phyloP scores from a whole-genome alignment of 495 filamentous ascomycete genomes.

The Parathielavia appendiculata region DNA sequence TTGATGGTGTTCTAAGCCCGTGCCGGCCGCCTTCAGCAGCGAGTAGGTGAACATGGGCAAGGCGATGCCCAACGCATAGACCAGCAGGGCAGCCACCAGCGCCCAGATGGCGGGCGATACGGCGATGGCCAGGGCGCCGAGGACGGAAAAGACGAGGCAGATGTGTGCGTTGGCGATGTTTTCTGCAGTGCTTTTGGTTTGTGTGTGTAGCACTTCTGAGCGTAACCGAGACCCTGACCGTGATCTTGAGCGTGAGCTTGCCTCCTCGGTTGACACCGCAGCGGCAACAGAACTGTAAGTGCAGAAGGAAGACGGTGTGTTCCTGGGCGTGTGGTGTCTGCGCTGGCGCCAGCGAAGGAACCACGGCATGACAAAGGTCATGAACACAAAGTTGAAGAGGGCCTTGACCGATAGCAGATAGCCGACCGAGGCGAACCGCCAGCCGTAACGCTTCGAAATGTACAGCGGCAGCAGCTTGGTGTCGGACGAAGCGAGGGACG shows the following conservation, averaged over 20 bases:
- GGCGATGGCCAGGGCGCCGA: constrained; percentile 39
- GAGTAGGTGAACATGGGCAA: constrained; percentile 43
- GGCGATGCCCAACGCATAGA: constrained; percentile 43
- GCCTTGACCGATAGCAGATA: constrained; percentile 44
- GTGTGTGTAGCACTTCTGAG: no score
- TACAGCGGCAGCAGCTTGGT: constrained; percentile 44
- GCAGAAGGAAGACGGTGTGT: no score
- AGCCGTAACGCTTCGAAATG: constrained; percentile 41
- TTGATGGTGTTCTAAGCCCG: constrained; percentile 13
- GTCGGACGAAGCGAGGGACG: constrained; percentile 44
- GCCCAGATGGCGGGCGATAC: constrained; percentile 30
- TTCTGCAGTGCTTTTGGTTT: no score
- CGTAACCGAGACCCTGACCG: no score
- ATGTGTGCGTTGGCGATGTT: constrained; percentile 23
- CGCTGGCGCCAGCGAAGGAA: constrained; percentile 24
- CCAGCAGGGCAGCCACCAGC: constrained; percentile 35
- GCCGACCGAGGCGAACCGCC: constrained; percentile 38
- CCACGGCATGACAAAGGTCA: constrained; percentile 36
- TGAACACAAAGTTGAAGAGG: constrained; percentile 39
- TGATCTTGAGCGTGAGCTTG: no score
- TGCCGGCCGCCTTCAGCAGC: constrained; percentile 34
- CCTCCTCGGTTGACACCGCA: no score
- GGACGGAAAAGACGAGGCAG: constrained; percentile 36
- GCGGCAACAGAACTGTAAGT: no score
- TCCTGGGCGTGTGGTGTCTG: neutral